phyloP scores from a whole-genome alignment of 345 rosid genomes.

The Hibiscus trionum region DNA sequence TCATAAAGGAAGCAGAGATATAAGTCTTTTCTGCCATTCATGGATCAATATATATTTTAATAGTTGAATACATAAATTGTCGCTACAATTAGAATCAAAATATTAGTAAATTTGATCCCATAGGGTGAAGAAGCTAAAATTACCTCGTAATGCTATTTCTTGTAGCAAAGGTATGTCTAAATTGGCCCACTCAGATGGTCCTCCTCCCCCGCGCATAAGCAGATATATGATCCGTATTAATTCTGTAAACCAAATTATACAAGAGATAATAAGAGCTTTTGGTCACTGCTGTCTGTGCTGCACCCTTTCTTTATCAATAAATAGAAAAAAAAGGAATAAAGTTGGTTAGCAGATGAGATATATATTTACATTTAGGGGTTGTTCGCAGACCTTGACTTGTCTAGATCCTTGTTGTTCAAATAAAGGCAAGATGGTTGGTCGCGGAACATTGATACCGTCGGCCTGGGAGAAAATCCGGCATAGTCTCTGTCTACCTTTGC shows the following conservation, averaged over 20 bases:
- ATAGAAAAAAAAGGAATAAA: background rate
- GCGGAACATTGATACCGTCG: conserved; percentile 20
- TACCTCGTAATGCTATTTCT: background rate
- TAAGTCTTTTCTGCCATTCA: background rate
- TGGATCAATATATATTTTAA: background rate
- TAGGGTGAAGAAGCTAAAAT: background rate
- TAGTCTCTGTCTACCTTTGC: conserved; percentile 40
- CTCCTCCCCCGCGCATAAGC: background rate
- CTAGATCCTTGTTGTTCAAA: conserved; percentile 32
- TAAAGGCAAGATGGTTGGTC: conserved; percentile 35
- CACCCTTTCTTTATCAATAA: conserved; percentile 6
- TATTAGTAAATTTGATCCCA: background rate
- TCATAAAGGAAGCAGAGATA: background rate
- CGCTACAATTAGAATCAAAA: background rate
- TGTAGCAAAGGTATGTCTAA: conserved; percentile 1
- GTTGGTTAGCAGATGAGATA: background rate
- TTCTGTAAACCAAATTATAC: conserved; percentile 1
- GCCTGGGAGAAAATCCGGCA: conserved; percentile 39
- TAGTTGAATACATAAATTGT: background rate
- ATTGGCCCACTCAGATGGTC: background rate
- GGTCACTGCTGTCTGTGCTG: too few species aligned
- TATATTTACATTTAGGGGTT: background rate
- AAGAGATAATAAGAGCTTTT: background rate
- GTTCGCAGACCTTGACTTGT: conserved; percentile 14
- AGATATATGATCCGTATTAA: background rate